Percentiles rank a stretch among this genome's conserved stretches.
phyloP scores from a whole-genome alignment of 805 yeast species.

The Sugiyamaella marilandica region DNA sequence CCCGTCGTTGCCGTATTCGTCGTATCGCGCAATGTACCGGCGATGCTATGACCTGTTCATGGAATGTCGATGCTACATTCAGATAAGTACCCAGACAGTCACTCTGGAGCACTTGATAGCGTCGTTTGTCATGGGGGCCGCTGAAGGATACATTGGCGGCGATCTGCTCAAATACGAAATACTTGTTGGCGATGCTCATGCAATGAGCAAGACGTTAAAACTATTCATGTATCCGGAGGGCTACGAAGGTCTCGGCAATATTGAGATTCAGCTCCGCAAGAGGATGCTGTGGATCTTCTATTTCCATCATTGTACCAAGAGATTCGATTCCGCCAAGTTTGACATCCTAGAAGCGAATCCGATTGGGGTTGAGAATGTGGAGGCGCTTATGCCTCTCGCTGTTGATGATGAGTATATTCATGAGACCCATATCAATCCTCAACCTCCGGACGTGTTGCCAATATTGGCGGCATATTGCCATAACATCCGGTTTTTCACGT shows the following conservation, averaged over 20 bases:
- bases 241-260: conserved; percentile 9
- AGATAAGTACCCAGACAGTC: background rate
- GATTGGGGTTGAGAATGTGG: conserved; percentile 7
- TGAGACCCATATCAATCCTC: conserved; percentile 45
- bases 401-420: conserved; percentile 81
- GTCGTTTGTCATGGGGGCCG: conserved; percentile 7
- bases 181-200: conserved; percentile 5
- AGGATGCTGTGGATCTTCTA: conserved; percentile 15
- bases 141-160: conserved; percentile 14
- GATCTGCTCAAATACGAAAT: conserved; percentile 7
- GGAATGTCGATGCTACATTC: conserved; percentile 7
- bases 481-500: conserved; percentile 7
- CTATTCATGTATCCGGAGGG: conserved; percentile 13
- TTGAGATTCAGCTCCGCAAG: conserved; percentile 16
- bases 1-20: conserved; percentile 11
- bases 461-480: conserved; percentile 13
- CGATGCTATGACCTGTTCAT: conserved; percentile 11
- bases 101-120: conserved; percentile 9
- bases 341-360: conserved; percentile 1
- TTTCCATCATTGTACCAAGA: conserved; percentile 1
- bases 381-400: conserved; percentile 53
- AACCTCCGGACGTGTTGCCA: conserved; percentile 36
- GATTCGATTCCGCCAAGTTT: background rate
- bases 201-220: conserved; percentile 8
- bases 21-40: conserved; percentile 9